These are phyloP conservation scores for Cinnamomum chago DNA, from an alignment of 164 flowering plant genomes.

Conservation along the genomic window DNA sequence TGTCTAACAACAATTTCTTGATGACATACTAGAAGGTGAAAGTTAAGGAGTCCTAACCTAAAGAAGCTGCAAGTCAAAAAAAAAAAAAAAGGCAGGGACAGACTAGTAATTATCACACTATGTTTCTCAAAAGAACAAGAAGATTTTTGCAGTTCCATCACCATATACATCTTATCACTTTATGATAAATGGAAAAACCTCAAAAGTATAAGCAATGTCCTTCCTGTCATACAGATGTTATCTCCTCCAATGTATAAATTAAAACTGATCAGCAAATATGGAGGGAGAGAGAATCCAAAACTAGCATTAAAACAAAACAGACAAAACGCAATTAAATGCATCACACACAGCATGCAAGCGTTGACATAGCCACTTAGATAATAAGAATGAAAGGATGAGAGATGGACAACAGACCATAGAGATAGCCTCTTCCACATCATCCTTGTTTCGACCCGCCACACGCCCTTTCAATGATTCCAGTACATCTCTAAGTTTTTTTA, in stretches of 20 bases:
- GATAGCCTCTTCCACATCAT: slow-evolving; percentile 90
- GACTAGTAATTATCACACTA: too few relatives aligned
- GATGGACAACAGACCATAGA: slow-evolving; percentile 64
- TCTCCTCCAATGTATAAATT: too few relatives aligned
- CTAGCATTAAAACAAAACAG: neutral
- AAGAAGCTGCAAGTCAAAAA: too few relatives aligned
- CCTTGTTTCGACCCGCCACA: slow-evolving; percentile 80
- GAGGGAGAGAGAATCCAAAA: neutral
- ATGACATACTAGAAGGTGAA: too few relatives aligned
- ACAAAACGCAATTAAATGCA: neutral
- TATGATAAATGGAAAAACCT: too few relatives aligned
- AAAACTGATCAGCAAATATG: neutral
- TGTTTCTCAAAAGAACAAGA: too few relatives aligned
- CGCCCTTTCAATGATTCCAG: slow-evolving; percentile 85
- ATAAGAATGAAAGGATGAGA: slow-evolving; percentile 1
- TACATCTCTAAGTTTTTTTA: slow-evolving; percentile 96
- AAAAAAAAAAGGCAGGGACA: too few relatives aligned
- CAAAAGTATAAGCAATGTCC: neutral
- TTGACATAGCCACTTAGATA: too few relatives aligned
- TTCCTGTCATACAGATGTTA: neutral
- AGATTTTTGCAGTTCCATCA: too few relatives aligned
- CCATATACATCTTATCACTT: too few relatives aligned
- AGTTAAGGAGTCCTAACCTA: too few relatives aligned
- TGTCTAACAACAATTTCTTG: too few relatives aligned
- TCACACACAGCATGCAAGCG: neutral